phyloP scores from a whole-genome alignment of 1,284 basidiomycete species.

The Heterobasidion parviporum region DNA sequence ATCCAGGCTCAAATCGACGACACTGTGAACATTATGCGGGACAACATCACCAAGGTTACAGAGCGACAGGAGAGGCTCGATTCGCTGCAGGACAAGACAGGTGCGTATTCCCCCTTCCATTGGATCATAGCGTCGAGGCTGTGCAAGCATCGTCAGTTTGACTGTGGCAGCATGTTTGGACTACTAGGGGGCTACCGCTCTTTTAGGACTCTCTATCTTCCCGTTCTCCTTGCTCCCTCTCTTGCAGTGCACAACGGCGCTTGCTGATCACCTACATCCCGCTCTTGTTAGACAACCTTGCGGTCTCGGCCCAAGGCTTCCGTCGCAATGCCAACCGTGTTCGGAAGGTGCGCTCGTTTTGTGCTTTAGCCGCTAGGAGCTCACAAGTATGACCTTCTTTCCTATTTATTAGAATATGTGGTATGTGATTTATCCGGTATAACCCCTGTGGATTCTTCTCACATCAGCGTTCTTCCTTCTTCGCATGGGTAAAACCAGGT shows the following conservation, averaged over 20 bases:
- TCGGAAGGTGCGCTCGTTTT: constrained; percentile 74
- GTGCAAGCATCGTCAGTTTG: neutral
- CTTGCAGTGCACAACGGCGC: neutral
- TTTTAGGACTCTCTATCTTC: neutral
- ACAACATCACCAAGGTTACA: constrained; percentile 94
- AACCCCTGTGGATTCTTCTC: neutral
- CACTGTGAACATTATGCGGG: constrained; percentile 94
- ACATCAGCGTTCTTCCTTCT: constrained; percentile 1
- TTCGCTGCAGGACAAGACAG: constrained; percentile 95
- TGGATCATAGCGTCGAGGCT: neutral
- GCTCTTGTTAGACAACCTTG: constrained; percentile 73
- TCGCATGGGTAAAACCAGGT: constrained; percentile 42
- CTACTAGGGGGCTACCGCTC: neutral
- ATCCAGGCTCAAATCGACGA: constrained; percentile 94
- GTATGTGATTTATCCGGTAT: constrained; percentile 35
- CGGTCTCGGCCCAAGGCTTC: constrained; percentile 99
- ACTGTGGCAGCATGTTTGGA: neutral
- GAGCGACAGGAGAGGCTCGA: constrained; percentile 94
- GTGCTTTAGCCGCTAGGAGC: neutral
- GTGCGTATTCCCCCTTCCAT: constrained; percentile 38
- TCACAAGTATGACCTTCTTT: neutral
- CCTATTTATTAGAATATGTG: constrained; percentile 62
- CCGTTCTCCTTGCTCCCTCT: neutral
- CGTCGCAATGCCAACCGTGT: constrained; percentile 95
- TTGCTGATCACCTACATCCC: neutral